These are phyloP conservation scores for Leptographium galeiforme DNA, from an alignment of 2,329 filamentous ascomycete species.

Conservation along the genomic window DNA sequence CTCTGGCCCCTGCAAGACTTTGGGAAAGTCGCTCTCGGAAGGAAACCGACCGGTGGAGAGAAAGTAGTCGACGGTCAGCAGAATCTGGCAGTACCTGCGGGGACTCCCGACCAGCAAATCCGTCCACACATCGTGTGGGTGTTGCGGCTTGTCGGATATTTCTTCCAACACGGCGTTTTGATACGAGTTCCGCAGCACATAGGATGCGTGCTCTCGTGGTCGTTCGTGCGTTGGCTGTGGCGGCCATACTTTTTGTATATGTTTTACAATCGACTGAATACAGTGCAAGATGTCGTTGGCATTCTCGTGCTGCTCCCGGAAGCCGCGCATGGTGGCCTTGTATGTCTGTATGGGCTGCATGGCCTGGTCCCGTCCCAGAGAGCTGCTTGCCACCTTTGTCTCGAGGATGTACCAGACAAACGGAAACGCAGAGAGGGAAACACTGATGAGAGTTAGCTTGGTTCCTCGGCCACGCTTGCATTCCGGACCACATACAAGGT, in stretches of 20 bases:
- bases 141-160: background rate
- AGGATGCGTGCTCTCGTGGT: background rate
- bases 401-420: slow-evolving; percentile 1
- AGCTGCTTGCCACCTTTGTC: background rate
- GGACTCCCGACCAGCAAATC: background rate
- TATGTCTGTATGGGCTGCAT: background rate
- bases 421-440: background rate
- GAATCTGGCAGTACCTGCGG: background rate
- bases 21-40: background rate
- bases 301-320: background rate
- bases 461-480: no score
- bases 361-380: background rate
- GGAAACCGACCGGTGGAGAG: background rate
- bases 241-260: background rate
- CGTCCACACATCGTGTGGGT: background rate
- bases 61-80: background rate
- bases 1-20: background rate
- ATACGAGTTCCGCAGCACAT: background rate
- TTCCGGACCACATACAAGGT: background rate
- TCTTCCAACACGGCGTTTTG: background rate
- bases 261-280: background rate
- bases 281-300: background rate
- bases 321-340: background rate
- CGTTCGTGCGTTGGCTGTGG: background rate
- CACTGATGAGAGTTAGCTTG: background rate